These are phyloP conservation scores for Coprinopsis cinerea DNA, from an alignment of 768 basidiomycete species.

Conservation along the genomic window DNA sequence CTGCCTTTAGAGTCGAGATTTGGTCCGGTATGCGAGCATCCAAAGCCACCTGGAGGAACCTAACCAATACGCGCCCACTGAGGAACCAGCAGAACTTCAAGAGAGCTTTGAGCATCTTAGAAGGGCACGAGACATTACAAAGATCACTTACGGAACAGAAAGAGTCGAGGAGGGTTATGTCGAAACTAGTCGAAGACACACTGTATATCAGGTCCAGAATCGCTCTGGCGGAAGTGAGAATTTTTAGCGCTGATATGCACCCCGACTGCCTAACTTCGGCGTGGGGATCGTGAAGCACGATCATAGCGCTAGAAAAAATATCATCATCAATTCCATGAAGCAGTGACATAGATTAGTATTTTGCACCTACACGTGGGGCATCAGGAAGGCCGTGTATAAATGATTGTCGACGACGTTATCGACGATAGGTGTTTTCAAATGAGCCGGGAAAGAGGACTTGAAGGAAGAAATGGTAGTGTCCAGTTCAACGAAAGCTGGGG, in stretches of 20 bases:
- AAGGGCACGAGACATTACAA: background rate
- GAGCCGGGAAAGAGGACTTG: constrained; percentile 46
- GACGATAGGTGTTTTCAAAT: constrained; percentile 49
- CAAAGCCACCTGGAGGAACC: constrained; percentile 60
- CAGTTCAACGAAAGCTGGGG: constrained; percentile 58
- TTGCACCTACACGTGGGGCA: constrained; percentile 34
- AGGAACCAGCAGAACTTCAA: constrained; percentile 71
- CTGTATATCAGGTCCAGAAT: constrained; percentile 63
- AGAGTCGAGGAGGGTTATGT: constrained; percentile 63
- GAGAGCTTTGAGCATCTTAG: background rate
- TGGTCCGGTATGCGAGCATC: constrained; percentile 53
- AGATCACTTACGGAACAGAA: constrained; percentile 54
- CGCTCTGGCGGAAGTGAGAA: constrained; percentile 58
- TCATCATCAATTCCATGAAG: constrained; percentile 4
- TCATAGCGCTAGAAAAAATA: constrained; percentile 44
- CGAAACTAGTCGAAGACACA: constrained; percentile 66
- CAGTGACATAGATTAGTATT: background rate
- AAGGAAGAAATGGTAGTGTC: constrained; percentile 55
- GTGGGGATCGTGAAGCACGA: constrained; percentile 74
- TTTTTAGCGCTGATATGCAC: constrained; percentile 65
- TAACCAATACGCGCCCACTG: constrained; percentile 58
- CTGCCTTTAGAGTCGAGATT: constrained; percentile 50
- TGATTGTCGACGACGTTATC: constrained; percentile 55
- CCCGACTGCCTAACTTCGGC: constrained; percentile 51
- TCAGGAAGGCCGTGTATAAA: constrained; percentile 44